Percentiles rank a stretch among this genome's conserved stretches.
These are phyloP conservation scores for Cichorium intybus DNA, from an alignment of 140 eudicot species.

Conservation along the genomic window DNA sequence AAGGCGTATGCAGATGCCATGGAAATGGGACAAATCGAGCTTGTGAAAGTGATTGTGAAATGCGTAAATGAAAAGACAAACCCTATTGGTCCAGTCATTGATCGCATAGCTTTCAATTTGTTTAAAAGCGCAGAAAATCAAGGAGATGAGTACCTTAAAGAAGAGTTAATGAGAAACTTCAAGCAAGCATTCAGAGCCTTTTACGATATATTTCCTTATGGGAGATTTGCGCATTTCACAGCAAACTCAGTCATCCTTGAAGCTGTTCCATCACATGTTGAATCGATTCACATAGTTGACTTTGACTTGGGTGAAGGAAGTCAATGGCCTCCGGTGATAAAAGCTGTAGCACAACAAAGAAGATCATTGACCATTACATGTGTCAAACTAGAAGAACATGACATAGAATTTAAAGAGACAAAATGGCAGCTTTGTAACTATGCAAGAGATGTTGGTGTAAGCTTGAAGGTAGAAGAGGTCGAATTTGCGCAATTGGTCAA, in stretches of 20 bases:
- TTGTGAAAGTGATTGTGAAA: constrained; percentile 36
- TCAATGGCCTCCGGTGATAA: constrained; percentile 57
- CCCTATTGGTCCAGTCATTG: constrained; percentile 43
- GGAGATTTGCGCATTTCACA: constrained; percentile 53
- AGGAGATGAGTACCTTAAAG: constrained; percentile 19
- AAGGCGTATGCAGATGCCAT: constrained; percentile 58
- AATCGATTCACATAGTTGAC: constrained; percentile 39
- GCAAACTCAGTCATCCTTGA: constrained; percentile 59
- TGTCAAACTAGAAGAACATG: constrained; percentile 26
- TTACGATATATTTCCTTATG: constrained; percentile 46
- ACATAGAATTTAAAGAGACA: constrained; percentile 23
- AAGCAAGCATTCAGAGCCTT: constrained; percentile 41
- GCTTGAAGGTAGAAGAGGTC: constrained; percentile 26
- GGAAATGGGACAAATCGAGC: constrained; percentile 43
- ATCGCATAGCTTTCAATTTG: constrained; percentile 48
- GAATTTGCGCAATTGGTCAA: constrained; percentile 13
- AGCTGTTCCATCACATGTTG: constrained; percentile 33
- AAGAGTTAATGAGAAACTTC: constrained; percentile 39
- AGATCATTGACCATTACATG: constrained; percentile 40
- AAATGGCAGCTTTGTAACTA: constrained; percentile 21
- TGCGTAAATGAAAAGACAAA: constrained; percentile 36
- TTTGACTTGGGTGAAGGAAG: constrained; percentile 49
- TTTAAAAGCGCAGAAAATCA: constrained; percentile 34
- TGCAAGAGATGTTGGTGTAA: constrained; percentile 26
- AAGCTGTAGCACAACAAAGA: constrained; percentile 32